These are phyloP conservation scores for Saccharum officinarum DNA, from an alignment of 176 grass and related monocot species.

Conservation along the genomic window DNA sequence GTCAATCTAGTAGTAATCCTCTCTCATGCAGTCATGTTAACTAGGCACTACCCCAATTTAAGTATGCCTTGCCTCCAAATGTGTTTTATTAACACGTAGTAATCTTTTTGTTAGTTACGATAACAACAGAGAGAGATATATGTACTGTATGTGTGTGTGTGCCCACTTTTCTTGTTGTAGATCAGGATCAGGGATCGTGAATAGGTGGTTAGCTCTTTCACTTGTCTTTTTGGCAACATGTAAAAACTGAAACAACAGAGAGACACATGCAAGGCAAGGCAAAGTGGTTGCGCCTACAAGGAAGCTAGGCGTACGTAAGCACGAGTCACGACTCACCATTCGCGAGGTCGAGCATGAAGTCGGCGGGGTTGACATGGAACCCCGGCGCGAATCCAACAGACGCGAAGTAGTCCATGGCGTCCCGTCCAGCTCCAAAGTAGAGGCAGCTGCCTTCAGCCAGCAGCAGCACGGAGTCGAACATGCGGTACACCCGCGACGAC, in stretches of 20 bases:
- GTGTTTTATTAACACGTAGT: background rate
- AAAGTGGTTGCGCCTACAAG: background rate
- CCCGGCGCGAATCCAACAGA: constrained; percentile 55
- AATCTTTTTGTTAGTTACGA: background rate
- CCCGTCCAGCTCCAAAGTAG: constrained; percentile 58
- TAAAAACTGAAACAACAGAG: background rate
- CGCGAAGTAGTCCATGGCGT: constrained; percentile 89
- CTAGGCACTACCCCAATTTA: background rate
- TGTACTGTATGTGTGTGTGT: background rate
- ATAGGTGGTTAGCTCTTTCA: background rate
- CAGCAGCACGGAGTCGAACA: constrained; percentile 81
- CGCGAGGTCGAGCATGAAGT: constrained; percentile 99
- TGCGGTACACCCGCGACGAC: constrained; percentile 76
- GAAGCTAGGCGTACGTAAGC: background rate
- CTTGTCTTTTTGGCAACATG: background rate
- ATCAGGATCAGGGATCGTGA: background rate
- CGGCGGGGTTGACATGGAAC: constrained; percentile 89
- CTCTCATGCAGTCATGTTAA: background rate
- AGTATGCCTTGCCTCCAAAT: background rate
- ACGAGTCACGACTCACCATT: constrained; percentile 53
- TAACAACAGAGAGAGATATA: background rate
- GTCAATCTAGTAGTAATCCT: constrained; percentile 9
- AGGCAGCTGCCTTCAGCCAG: constrained; percentile 76
- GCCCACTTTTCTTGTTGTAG: background rate
- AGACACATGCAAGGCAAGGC: background rate